These are phyloP conservation scores for Phytophthora podocarpi DNA, from an alignment of 352 stramenopile genomes.

Conservation along the genomic window DNA sequence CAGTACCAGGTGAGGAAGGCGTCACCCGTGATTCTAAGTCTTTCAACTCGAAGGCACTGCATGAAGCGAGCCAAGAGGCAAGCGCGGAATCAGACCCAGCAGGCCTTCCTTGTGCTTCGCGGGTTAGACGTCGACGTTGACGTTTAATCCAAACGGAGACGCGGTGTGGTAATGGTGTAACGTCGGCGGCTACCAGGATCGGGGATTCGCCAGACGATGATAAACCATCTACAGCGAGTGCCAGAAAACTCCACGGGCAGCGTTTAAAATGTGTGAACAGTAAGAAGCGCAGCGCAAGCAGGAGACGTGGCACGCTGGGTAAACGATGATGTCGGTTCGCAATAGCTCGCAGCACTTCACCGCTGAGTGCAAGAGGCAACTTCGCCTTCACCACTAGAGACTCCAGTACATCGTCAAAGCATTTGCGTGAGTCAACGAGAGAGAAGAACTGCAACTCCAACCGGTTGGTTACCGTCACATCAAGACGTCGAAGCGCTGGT, in stretches of 20 bases:
- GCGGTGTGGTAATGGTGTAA: conserved; percentile 25
- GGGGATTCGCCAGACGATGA: conserved; percentile 20
- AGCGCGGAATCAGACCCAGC: conserved; percentile 6
- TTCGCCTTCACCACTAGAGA: conserved; percentile 67
- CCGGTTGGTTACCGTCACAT: conserved; percentile 50
- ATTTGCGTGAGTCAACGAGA: conserved; percentile 77
- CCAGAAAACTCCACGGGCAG: conserved; percentile 66
- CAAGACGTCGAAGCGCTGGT: conserved; percentile 65
- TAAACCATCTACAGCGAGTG: conserved; percentile 27
- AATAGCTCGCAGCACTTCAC: conserved; percentile 54
- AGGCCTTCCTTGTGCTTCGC: conserved; percentile 4
- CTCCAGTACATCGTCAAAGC: conserved; percentile 79
- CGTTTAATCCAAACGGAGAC: conserved; percentile 31
- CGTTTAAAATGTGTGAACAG: conserved; percentile 66
- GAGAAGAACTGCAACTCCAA: conserved; percentile 82
- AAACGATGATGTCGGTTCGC: conserved; percentile 52
- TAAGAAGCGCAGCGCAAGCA: conserved; percentile 66
- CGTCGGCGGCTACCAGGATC: conserved; percentile 17
- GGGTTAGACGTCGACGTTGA: conserved; percentile 14
- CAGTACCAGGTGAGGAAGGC: not conserved
- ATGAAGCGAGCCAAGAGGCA: conserved; percentile 34
- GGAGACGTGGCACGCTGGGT: conserved; percentile 70
- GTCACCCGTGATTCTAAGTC: conserved; percentile 31
- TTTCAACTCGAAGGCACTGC: conserved; percentile 39
- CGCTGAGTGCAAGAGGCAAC: conserved; percentile 58